A percentile compares a stretch with the other conserved stretches of the same genome.
phyloP scores from a whole-genome alignment of 73 alveolate genomes.

The Paramecium pentaurelia region DNA sequence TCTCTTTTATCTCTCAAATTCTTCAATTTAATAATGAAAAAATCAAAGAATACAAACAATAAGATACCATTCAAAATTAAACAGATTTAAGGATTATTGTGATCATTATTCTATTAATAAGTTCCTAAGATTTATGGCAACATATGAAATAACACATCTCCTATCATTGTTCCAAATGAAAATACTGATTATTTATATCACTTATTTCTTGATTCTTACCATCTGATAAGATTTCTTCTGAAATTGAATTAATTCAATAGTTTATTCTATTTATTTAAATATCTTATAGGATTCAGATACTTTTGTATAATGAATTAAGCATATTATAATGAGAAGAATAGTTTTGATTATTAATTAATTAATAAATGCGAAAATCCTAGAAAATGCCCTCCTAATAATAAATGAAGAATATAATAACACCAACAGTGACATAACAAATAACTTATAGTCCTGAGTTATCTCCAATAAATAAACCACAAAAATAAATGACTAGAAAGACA shows the following conservation, averaged over 20 bases:
- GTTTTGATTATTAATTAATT: not conserved
- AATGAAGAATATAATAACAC: not conserved
- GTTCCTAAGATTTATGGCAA: slow-evolving; percentile 7
- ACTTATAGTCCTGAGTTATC: not conserved
- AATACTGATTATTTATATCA: not conserved
- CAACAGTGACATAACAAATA: not conserved
- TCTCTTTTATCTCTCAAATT: not conserved
- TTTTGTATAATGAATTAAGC: not conserved
- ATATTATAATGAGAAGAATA: not conserved
- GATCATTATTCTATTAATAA: not conserved
- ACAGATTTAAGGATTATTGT: not conserved
- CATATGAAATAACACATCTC: slow-evolving; percentile 51
- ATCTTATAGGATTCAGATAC: not conserved
- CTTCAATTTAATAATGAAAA: not conserved
- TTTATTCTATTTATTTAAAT: not conserved
- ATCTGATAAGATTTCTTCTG: not conserved
- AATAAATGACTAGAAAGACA: not conserved
- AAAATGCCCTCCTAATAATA: not conserved
- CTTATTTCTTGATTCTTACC: not conserved
- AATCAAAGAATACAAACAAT: not conserved
- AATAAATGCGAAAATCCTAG: slow-evolving; percentile 22
- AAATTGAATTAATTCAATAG: not conserved
- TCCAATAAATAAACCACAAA: not conserved
- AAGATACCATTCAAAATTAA: not conserved
- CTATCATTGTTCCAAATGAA: slow-evolving; percentile 51